phyloP scores from a whole-genome alignment of 257 asterid species.

The Solanum lycopersicoides region DNA sequence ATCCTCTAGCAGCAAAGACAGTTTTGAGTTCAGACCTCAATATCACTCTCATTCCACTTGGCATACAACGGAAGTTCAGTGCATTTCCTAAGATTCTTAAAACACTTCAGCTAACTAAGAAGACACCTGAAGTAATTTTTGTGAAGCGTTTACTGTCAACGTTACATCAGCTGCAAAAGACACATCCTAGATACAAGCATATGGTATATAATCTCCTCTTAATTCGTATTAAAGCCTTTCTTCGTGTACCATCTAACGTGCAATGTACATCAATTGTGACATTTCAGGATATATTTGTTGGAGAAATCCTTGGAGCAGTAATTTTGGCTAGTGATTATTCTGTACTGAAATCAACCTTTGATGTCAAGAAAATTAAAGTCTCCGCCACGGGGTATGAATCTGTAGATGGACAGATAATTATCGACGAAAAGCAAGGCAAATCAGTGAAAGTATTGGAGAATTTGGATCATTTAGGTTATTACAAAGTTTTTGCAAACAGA shows the following conservation, averaged over 20 bases:
- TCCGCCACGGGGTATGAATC: conserved; percentile 41
- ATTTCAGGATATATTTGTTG: conserved; percentile 54
- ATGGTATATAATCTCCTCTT: conserved; percentile 35
- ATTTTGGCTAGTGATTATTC: conserved; percentile 36
- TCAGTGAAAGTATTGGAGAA: conserved; percentile 40
- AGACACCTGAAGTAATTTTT: conserved; percentile 57
- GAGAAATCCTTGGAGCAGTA: conserved; percentile 79
- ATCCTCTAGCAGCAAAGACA: conserved; percentile 62
- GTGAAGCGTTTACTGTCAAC: conserved; percentile 35
- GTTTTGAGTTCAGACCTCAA: conserved; percentile 39
- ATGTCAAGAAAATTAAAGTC: conserved; percentile 22
- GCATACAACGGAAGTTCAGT: conserved; percentile 39
- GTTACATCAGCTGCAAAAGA: conserved; percentile 29
- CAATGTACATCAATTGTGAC: not conserved
- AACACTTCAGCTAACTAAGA: conserved; percentile 17
- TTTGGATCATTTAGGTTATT: conserved; percentile 37
- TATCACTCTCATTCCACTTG: conserved; percentile 69
- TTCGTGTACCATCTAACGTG: not conserved
- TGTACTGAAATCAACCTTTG: conserved; percentile 23
- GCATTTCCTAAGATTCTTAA: conserved; percentile 13
- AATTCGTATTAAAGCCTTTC: not conserved
- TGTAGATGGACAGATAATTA: conserved; percentile 42
- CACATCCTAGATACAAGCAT: conserved; percentile 43
- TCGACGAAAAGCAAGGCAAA: conserved; percentile 29
- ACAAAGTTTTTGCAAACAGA: conserved; percentile 27